A percentile compares a stretch with the other conserved stretches of the same genome.
These are phyloP conservation scores for Bryum argenteum DNA, from an alignment of 225 moss, liverwort and hornwort species.

Conservation along the genomic window DNA sequence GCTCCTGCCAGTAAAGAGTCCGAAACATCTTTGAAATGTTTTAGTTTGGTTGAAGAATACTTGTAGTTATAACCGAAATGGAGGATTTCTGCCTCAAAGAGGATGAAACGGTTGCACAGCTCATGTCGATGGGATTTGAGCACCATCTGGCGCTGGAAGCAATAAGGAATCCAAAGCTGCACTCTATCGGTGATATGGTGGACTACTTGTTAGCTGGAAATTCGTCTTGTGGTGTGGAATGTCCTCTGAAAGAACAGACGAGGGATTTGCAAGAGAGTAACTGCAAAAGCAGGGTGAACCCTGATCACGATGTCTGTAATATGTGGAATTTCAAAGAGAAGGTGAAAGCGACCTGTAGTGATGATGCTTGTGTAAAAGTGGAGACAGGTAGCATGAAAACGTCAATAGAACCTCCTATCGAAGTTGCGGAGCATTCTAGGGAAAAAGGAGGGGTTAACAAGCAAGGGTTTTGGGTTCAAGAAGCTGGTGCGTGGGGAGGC, in stretches of 20 bases:
- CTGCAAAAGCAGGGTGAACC: slow-evolving; percentile 23
- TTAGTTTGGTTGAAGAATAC: slow-evolving; percentile 18
- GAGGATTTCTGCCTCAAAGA: slow-evolving; percentile 36
- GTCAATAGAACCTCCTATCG: slow-evolving; percentile 17
- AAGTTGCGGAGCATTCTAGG: slow-evolving; percentile 12
- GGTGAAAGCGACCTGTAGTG: slow-evolving; percentile 34
- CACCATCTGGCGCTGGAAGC: slow-evolving; percentile 42
- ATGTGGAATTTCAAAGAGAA: slow-evolving; percentile 50
- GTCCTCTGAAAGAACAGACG: slow-evolving; percentile 19
- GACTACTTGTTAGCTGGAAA: slow-evolving; percentile 48
- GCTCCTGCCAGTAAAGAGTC: neutral
- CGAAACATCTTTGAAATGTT: slow-evolving; percentile 16
- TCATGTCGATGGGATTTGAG: slow-evolving; percentile 63
- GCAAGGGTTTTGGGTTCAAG: slow-evolving; percentile 52
- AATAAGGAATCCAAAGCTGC: slow-evolving; percentile 38
- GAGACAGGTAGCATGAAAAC: slow-evolving; percentile 25
- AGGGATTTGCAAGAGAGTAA: slow-evolving; percentile 22
- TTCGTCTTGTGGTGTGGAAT: slow-evolving; percentile 30
- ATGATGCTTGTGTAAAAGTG: slow-evolving; percentile 27
- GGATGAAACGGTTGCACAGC: slow-evolving; percentile 47
- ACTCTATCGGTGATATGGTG: slow-evolving; percentile 46
- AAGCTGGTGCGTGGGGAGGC: slow-evolving; percentile 50
- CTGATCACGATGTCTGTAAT: slow-evolving; percentile 28
- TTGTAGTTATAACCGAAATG: slow-evolving; percentile 37
- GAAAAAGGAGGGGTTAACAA: slow-evolving; percentile 18